Conservation (phyloP, 2,329 filamentous ascomycete species). For the Aspergillus neoniger region DNA sequence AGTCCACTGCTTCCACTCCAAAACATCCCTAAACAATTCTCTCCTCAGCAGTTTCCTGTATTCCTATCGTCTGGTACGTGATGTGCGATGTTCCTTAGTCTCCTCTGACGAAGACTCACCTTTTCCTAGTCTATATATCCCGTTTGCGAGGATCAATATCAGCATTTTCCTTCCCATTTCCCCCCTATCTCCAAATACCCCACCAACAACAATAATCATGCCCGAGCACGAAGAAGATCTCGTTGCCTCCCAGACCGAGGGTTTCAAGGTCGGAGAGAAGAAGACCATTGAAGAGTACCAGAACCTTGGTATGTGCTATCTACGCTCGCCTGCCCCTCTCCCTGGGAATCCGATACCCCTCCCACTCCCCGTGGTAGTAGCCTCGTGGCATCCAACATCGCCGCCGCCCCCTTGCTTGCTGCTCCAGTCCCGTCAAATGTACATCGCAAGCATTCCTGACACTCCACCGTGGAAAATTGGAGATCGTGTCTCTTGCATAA, state of each 20-base stretch:
- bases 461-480: neutral
- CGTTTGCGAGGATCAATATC: neutral
- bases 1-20: conserved; percentile 11
- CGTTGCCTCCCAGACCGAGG: conserved; percentile 82
- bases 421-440: neutral
- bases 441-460: neutral
- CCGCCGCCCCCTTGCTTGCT: conserved; percentile 1
- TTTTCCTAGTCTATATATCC: neutral
- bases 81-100: neutral
- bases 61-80: neutral
- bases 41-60: neutral
- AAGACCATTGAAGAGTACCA: conserved; percentile 95
- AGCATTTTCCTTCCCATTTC: neutral
- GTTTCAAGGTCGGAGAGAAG: conserved; percentile 98
- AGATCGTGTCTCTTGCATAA: no score
- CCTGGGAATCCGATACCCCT: neutral
- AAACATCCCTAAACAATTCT: conserved; percentile 9
- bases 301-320: conserved; percentile 72
- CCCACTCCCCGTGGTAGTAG: neutral
- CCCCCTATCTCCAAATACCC: conserved; percentile 6
- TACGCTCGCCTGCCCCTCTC: neutral
- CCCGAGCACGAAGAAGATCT: conserved; percentile 77
- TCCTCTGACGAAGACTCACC: neutral
- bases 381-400: conserved; percentile 12
- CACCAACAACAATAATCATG: conserved; percentile 49